Evolutionary conservation across 805 yeast species (phyloP), one percentile per base, ranked within the genome.

Genomic region (Candida montana): DNA sequence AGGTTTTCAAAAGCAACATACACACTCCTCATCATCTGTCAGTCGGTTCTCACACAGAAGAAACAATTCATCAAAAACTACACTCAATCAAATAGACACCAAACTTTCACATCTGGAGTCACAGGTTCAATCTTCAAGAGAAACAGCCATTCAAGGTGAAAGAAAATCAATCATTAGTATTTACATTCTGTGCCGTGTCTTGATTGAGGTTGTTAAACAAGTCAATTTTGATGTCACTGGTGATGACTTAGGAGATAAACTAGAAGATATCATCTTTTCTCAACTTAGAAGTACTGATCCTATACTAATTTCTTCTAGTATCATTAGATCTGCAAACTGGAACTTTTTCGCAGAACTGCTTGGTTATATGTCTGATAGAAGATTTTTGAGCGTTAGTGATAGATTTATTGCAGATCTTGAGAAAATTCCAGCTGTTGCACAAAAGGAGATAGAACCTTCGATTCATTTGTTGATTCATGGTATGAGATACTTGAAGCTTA

Each of bases 311-410:
- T 74, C 85, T 7, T 72, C 81, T 2, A 81, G 87, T 34, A 67
- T 80, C 19, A 86, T 91, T 3, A 75, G 95, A 43, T 81, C 93
- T 7, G 88, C 96, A 0, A 93, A 93, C 59, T 93, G 98, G 98
- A 83, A 85, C 54, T 71, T 90, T 28, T 81, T 93, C 61, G 95
- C 98, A 0, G 85, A 84, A 47, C 67, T 93, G 7, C 63, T 95
- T 31, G 99, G 99, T 1, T 81, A 80, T 49, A 89, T 95, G 95
- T 86, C 96, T 0, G 83, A 77, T 34, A 80, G 79, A 48, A 72
- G 95, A 39, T 89, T 93, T 51, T 59, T 87, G 11, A 81, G 89
- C 42, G 98, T 93, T 1, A 86, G 95, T 55, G 99, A 93, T 59
- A 67, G 96, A 42, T 93, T 93, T 55, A 84, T 93, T 40, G 95